Base-by-base conservation (phyloP, 2,329 filamentous ascomycete genomes). In the Fusarium pseudonygamai region DNA sequence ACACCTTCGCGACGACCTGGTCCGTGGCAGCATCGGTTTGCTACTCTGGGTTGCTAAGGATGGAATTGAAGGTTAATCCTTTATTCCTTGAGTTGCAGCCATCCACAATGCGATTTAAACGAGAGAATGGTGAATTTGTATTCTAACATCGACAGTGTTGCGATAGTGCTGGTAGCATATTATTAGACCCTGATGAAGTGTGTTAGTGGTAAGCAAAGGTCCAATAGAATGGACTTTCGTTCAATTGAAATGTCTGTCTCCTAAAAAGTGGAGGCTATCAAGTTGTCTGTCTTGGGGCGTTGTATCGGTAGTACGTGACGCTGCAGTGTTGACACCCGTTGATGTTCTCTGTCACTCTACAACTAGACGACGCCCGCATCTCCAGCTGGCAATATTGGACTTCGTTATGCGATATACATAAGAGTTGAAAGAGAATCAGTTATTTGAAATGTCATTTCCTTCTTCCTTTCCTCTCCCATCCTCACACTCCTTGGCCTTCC, bases 31-130 rank as follows among this genome's bases (percentile, higher is more conserved):
- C 22, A 14, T 24, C 12, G 22, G 4, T n/a, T 7, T n/a, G 6
- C 46, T 30, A 8, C 10, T 10, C 16, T 34, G 2, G 15, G 12
- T 18, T 10, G 0, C 11, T 10, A 1, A 20, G 8, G 22, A 50
- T 14, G 1, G 5, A 1, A 24, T 24, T 18, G 8, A 13, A 24
- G 22, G 22, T 7, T 7, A n/a, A 32, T 10, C 7, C 1, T 14
- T 14, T 15, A 14, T 22, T 5, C 6, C 26, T 32, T 14, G 4
- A 10, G 22, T 4, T 5, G 7, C 7, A 32, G 5, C 5, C 1
- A 50, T 24, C 22, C 16, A 28, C 4, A 46, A 14, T 7, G 18
- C 5, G 8, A 11, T 22, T 20, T 22, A 22, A 9, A 16, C 10
- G 5, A 11, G 28, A 18, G 22, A n/a, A 49, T 32, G 20, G 13